phyloP scores from a whole-genome alignment of 1,139 yeast genomes.

The Arxiozyma slooffiae region DNA sequence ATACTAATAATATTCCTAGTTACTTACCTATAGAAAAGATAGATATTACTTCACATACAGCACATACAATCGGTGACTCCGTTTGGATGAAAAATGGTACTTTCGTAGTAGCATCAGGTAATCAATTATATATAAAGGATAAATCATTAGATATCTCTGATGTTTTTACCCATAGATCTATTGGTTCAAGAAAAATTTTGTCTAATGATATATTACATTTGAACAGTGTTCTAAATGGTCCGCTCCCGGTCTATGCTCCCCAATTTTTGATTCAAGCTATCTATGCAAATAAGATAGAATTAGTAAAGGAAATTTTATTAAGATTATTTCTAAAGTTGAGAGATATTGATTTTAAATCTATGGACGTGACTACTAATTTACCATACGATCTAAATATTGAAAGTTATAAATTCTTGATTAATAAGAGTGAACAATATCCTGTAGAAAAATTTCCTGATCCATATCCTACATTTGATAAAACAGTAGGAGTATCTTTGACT shows the following conservation, averaged over 20 bases:
- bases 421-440: slow-evolving; percentile 18
- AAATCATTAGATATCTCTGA: slow-evolving; percentile 53
- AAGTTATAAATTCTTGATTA: slow-evolving; percentile 25
- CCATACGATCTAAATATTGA: slow-evolving; percentile 35
- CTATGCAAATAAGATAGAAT: slow-evolving; percentile 48
- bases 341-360: slow-evolving; percentile 38
- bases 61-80: slow-evolving; percentile 80
- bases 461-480: slow-evolving; percentile 37
- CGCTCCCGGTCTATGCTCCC: slow-evolving; percentile 85
- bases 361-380: slow-evolving; percentile 27
- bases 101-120: slow-evolving; percentile 78
- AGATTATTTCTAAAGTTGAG: slow-evolving; percentile 45
- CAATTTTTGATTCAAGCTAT: slow-evolving; percentile 73
- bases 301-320: slow-evolving; percentile 51
- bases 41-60: slow-evolving; percentile 60
- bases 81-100: slow-evolving; percentile 75
- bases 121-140: slow-evolving; percentile 77
- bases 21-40: slow-evolving; percentile 68
- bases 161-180: slow-evolving; percentile 37
- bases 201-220: slow-evolving; percentile 50
- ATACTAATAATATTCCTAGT: slow-evolving; percentile 69
- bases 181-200: slow-evolving; percentile 40
- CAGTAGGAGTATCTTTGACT: slow-evolving; percentile 42
- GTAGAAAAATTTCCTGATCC: slow-evolving; percentile 32
- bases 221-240: slow-evolving; percentile 74